Percentiles rank a stretch among this genome's conserved stretches.
phyloP scores from a whole-genome alignment of 176 grass and related monocot species.

The Aegilops speltoides region DNA sequence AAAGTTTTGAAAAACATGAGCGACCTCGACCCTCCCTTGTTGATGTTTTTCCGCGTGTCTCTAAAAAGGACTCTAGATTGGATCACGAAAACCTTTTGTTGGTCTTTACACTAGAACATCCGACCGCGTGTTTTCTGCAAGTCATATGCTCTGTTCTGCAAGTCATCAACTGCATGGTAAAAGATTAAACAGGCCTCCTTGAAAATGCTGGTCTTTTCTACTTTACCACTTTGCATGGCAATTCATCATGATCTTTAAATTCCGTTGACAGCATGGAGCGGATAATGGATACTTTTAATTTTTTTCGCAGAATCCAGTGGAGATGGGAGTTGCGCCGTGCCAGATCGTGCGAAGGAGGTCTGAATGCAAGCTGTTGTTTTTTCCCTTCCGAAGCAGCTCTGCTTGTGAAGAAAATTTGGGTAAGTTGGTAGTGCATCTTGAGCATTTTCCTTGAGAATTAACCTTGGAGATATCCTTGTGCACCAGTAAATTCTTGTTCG shows the following conservation, averaged over 20 bases:
- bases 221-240: neutral
- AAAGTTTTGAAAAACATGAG: slow-evolving; percentile 3
- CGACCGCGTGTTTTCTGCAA: slow-evolving; percentile 40
- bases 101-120: slow-evolving; percentile 12
- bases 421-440: neutral
- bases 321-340: slow-evolving; percentile 75
- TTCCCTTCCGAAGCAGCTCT: slow-evolving; percentile 76
- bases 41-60: neutral
- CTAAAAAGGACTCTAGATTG: neutral
- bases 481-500: no score
- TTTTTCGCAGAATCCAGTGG: slow-evolving; percentile 67
- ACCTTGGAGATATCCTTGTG: no score
- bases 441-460: no score
- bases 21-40: neutral
- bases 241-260: slow-evolving; percentile 30
- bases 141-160: slow-evolving; percentile 67
- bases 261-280: neutral
- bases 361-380: slow-evolving; percentile 71
- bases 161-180: slow-evolving; percentile 89
- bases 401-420: neutral
- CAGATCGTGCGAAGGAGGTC: slow-evolving; percentile 70
- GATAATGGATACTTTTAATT: slow-evolving; percentile 16
- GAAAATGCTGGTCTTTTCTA: slow-evolving; percentile 84
- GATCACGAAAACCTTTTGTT: neutral
- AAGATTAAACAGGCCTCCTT: slow-evolving; percentile 70